Percentiles rank a stretch among this genome's conserved stretches.
Evolutionary conservation across 805 yeast genomes (phyloP).

Genomic region (Candida sithepensis): DNA sequence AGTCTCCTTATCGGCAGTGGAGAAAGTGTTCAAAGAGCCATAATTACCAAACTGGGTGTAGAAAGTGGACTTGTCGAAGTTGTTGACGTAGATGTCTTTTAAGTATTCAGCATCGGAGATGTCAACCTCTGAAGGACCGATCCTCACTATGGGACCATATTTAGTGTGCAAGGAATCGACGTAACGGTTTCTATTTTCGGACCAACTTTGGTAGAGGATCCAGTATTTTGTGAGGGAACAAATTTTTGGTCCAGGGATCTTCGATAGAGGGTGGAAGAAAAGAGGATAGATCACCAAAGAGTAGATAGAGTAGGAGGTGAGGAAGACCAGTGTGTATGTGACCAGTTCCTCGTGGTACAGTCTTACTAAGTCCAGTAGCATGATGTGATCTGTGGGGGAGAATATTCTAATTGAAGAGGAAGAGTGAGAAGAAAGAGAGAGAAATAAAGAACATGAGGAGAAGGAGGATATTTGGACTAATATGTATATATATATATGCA

Average conservation of each 20-base stretch:
- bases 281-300: slow-evolving; percentile 40
- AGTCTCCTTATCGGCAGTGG: slow-evolving; percentile 44
- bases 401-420: background rate
- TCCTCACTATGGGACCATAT: slow-evolving; percentile 61
- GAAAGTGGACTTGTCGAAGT: slow-evolving; percentile 55
- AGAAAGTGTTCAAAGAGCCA: slow-evolving; percentile 56
- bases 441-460: too few species aligned
- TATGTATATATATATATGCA: too few species aligned
- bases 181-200: slow-evolving; percentile 44
- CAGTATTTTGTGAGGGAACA: slow-evolving; percentile 43
- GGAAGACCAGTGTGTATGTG: slow-evolving; percentile 3
- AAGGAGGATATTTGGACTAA: too few species aligned
- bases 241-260: slow-evolving; percentile 56
- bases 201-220: slow-evolving; percentile 40
- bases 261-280: slow-evolving; percentile 43
- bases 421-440: background rate
- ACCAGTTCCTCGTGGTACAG: slow-evolving; percentile 7
- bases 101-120: slow-evolving; percentile 48
- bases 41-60: slow-evolving; percentile 60
- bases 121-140: slow-evolving; percentile 61
- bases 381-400: background rate
- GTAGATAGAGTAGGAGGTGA: slow-evolving; percentile 7
- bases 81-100: slow-evolving; percentile 52
- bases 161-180: slow-evolving; percentile 48
- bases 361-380: slow-evolving; percentile 9